Evolutionary conservation across 257 asterid species (phyloP).

Genomic region (Paraleonurus japonicus): DNA sequence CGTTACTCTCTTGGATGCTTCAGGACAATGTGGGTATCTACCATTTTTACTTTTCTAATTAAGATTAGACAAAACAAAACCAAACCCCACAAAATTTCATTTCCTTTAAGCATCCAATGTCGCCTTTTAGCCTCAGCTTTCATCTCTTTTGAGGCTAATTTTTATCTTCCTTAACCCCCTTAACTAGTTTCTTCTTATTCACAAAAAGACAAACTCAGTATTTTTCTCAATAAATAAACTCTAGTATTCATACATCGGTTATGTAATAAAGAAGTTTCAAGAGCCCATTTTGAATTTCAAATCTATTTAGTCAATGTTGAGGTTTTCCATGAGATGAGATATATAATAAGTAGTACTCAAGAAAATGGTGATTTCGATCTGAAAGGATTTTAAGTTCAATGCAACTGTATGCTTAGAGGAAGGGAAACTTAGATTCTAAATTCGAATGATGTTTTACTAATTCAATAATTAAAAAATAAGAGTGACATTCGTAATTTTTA

Average conservation of each 20-base stretch:
- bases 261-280: background rate
- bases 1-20: slow-evolving; percentile 52
- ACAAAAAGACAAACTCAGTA: slow-evolving; percentile 14
- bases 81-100: slow-evolving; percentile 58
- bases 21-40: slow-evolving; percentile 72
- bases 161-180: slow-evolving; percentile 16
- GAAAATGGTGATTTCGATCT: background rate
- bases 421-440: too few relatives aligned
- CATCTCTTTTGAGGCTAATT: slow-evolving; percentile 58
- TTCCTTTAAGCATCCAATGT: slow-evolving; percentile 73
- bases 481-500: too few relatives aligned
- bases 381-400: too few relatives aligned
- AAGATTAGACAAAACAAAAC: slow-evolving; percentile 62
- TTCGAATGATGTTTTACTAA: too few relatives aligned
- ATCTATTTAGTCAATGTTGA: slow-evolving; percentile 20
- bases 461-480: too few relatives aligned
- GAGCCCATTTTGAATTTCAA: slow-evolving; percentile 15
- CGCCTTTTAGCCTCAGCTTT: slow-evolving; percentile 43
- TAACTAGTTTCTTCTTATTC: slow-evolving; percentile 3
- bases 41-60: slow-evolving; percentile 9
- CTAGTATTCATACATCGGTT: background rate
- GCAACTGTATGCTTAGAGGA: too few relatives aligned
- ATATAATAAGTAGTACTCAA: background rate
- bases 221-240: background rate
- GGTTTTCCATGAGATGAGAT: slow-evolving; percentile 20